Evolutionary conservation across 306 rosid genomes (phyloP).

Genomic region (Dalbergia oliveri): DNA sequence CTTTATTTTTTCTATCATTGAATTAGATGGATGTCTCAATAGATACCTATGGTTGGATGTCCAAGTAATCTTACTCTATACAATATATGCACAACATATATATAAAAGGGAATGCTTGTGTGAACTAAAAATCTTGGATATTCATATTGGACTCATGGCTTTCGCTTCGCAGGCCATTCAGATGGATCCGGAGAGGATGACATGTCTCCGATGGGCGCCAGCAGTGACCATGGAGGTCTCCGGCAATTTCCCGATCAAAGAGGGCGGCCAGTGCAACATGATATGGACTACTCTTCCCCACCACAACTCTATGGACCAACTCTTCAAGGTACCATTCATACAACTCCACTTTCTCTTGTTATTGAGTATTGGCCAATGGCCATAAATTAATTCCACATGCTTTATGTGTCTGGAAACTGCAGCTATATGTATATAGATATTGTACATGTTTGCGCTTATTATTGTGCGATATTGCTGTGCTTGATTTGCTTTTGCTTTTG

Average conservation of each 20-base stretch:
- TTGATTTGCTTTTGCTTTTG: conserved; percentile 53
- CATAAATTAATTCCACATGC: background rate
- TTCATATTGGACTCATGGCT: background rate
- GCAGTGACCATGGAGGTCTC: conserved; percentile 36
- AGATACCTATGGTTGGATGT: no score
- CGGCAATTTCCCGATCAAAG: conserved; percentile 54
- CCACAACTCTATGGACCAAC: conserved; percentile 67
- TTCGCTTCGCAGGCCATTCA: conserved; percentile 56
- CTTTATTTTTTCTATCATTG: no score
- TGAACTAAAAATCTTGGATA: background rate
- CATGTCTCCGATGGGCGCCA: conserved; percentile 48
- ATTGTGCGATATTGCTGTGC: conserved; percentile 4
- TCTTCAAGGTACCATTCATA: conserved; percentile 62
- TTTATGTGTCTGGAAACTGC: conserved; percentile 28
- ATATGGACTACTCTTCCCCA: conserved; percentile 55
- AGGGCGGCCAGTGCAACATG: conserved; percentile 55
- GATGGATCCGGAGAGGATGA: conserved; percentile 79
- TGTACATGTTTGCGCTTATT: conserved; percentile 34
- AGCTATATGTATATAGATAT: conserved; percentile 2
- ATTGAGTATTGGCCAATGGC: background rate
- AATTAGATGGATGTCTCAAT: no score
- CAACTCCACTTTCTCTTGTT: background rate
- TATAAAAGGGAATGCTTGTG: background rate
- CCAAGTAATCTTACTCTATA: no score
- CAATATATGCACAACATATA: background rate